phyloP scores from a whole-genome alignment of 768 basidiomycete genomes.

The Clathrus columnatus region DNA sequence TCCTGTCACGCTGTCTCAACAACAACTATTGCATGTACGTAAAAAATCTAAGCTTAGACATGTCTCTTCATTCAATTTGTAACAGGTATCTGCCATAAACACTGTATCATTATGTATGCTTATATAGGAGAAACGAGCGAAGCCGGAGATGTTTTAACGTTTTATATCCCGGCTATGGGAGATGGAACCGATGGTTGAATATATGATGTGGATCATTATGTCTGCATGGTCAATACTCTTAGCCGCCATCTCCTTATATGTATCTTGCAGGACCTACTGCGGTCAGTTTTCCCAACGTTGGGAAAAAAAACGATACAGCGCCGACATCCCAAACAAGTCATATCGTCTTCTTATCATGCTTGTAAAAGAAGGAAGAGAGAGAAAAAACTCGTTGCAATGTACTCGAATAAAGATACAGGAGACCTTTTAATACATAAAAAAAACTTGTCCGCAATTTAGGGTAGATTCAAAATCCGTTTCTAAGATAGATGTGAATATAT shows the following conservation, averaged over 20 bases:
- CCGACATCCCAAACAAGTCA: too few species aligned
- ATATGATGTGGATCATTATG: too few species aligned
- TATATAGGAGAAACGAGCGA: conserved; percentile 77
- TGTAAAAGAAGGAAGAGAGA: too few species aligned
- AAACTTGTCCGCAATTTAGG: too few species aligned
- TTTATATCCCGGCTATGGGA: conserved; percentile 75
- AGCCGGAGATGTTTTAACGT: conserved; percentile 78
- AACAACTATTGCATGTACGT: conserved; percentile 77
- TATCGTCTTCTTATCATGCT: too few species aligned
- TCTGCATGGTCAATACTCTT: too few species aligned
- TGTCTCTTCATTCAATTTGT: neutral
- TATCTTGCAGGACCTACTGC: too few species aligned
- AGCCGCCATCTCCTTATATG: too few species aligned
- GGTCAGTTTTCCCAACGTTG: too few species aligned
- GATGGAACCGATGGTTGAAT: conserved; percentile 34
- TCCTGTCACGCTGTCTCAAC: conserved; percentile 73
- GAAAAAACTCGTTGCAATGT: neutral
- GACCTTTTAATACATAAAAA: neutral
- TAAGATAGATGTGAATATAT: too few species aligned
- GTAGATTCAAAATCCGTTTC: too few species aligned
- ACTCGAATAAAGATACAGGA: neutral
- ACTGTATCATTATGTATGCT: conserved; percentile 82
- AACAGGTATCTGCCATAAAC: conserved; percentile 69
- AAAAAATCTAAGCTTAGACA: neutral
- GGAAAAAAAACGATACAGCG: too few species aligned